These are phyloP conservation scores for Colletotrichum caudatum DNA, from an alignment of 2,329 filamentous ascomycete species.

Conservation along the genomic window DNA sequence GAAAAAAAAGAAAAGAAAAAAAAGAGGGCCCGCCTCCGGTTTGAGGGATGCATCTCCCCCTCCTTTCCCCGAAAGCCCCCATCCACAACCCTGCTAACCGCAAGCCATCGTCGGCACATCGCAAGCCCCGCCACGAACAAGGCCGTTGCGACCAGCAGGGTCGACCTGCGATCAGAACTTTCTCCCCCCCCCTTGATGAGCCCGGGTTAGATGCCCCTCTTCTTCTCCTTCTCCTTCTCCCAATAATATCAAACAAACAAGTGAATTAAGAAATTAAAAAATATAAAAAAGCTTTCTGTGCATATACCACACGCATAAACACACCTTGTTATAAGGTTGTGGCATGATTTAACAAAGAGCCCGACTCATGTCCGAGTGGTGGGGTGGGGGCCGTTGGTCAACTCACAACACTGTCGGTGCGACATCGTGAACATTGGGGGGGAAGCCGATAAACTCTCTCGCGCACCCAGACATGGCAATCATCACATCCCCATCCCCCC, in stretches of 20 bases:
- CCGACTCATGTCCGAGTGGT: neutral
- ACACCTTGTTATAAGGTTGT: slow-evolving; percentile 7
- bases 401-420: neutral
- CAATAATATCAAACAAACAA: neutral
- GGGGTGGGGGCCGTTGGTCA: neutral
- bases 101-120: slow-evolving; percentile 9
- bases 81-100: neutral
- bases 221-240: neutral
- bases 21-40: neutral
- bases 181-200: neutral
- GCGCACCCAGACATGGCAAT: neutral
- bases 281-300: neutral
- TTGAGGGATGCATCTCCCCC: neutral
- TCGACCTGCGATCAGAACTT: neutral
- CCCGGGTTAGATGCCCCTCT: neutral
- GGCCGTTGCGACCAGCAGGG: neutral
- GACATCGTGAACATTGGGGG: neutral
- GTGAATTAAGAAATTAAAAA: too few species aligned
- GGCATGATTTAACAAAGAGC: neutral
- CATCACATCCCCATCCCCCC: too few species aligned
- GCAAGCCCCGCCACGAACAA: neutral
- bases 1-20: too few species aligned
- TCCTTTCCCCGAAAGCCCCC: too few species aligned
- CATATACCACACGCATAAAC: neutral
- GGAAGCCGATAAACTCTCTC: slow-evolving; percentile 1